Evolutionary conservation across 2,329 filamentous ascomycete species (phyloP).

Genomic region (Curvularia verruculosa): DNA sequence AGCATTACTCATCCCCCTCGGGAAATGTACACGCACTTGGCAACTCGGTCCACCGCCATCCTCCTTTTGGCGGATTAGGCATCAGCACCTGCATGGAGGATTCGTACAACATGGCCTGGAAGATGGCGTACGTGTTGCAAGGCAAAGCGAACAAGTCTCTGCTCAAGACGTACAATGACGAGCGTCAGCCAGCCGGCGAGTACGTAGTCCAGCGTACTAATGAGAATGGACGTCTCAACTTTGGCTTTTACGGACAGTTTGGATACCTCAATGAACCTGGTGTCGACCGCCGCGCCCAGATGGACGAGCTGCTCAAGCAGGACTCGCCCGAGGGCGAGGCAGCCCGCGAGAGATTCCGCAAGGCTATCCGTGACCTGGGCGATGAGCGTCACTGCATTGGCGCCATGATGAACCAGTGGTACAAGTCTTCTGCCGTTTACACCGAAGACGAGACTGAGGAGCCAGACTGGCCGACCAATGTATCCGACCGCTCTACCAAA

Average conservation of each 20-base stretch:
- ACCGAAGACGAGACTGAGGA: slow-evolving; percentile 1
- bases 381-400: slow-evolving; percentile 9
- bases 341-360: neutral
- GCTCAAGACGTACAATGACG: slow-evolving; percentile 2
- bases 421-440: slow-evolving; percentile 9
- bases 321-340: slow-evolving; percentile 5
- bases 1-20: slow-evolving; percentile 1
- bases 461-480: slow-evolving; percentile 3
- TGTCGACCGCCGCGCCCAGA: neutral
- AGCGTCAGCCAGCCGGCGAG: slow-evolving; percentile 10
- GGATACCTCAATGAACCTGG: neutral
- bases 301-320: slow-evolving; percentile 1
- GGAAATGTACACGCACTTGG: slow-evolving; percentile 10
- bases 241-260: slow-evolving; percentile 3
- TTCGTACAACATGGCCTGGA: slow-evolving; percentile 61
- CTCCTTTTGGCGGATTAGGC: slow-evolving; percentile 67
- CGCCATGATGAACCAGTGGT: slow-evolving; percentile 14
- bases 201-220: slow-evolving; percentile 11
- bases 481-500: slow-evolving; percentile 1
- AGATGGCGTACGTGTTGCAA: slow-evolving; percentile 41
- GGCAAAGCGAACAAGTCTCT: slow-evolving; percentile 5
- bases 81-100: slow-evolving; percentile 74
- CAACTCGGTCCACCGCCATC: slow-evolving; percentile 49
- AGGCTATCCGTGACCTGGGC: neutral
- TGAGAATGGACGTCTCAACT: slow-evolving; percentile 8